These are phyloP conservation scores for Chlamydomonas schloesseri DNA, from an alignment of 139 green algal species.

Conservation along the genomic window DNA sequence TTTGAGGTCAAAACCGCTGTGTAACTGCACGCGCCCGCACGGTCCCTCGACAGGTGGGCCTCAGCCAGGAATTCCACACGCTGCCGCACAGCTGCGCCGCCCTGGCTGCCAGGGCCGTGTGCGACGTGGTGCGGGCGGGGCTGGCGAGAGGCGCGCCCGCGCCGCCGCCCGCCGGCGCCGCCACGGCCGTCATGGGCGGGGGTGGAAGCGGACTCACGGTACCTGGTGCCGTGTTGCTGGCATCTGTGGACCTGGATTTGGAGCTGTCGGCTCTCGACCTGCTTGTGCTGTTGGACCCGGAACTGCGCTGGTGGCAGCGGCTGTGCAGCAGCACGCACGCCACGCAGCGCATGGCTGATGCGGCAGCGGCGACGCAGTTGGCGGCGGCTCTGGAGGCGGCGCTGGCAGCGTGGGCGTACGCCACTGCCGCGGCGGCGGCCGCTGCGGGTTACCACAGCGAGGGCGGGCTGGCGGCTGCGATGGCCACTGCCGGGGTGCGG, in stretches of 20 bases:
- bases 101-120: background rate
- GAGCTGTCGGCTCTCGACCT: slow-evolving; percentile 17
- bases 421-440: background rate
- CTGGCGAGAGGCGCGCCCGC: background rate
- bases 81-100: slow-evolving; percentile 2
- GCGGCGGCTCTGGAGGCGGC: slow-evolving; percentile 12
- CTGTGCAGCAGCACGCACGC: slow-evolving; percentile 26
- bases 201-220: too few relatives aligned
- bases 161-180: background rate
- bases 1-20: too few relatives aligned
- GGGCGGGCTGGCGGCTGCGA: background rate
- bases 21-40: too few relatives aligned
- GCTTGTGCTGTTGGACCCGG: slow-evolving; percentile 6
- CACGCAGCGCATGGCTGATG: slow-evolving; percentile 1
- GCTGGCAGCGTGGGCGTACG: background rate
- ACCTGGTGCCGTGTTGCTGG: background rate
- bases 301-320: slow-evolving; percentile 43
- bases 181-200: too few relatives aligned
- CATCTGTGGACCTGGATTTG: background rate
- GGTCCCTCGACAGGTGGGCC: background rate
- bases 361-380: slow-evolving; percentile 4
- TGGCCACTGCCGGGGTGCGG: background rate
- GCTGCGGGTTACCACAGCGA: background rate
- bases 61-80: slow-evolving; percentile 15
- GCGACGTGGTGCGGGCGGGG: background rate